Percentiles rank a stretch among this genome's conserved stretches.
Conservation (phyloP, 805 yeast species). For the Pachysolen tannophilus region DNA sequence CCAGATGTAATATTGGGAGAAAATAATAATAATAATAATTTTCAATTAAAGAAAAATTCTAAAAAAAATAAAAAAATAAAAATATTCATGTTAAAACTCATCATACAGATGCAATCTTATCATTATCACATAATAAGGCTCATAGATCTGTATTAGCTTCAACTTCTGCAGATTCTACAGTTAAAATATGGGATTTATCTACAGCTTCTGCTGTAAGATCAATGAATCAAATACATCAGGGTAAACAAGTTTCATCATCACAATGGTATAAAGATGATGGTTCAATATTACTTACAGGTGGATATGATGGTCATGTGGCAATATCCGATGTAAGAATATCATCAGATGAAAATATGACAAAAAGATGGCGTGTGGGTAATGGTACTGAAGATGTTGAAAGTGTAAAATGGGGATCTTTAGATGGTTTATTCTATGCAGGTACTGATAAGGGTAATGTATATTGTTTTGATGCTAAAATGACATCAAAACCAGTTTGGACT, state of each 20-base stretch:
- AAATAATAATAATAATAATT: constrained; percentile 34
- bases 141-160: constrained; percentile 87
- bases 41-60: constrained; percentile 38
- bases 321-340: constrained; percentile 80
- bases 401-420: constrained; percentile 60
- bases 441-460: constrained; percentile 87
- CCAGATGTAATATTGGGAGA: constrained; percentile 93
- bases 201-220: constrained; percentile 73
- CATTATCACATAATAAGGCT: constrained; percentile 71
- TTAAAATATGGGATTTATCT: constrained; percentile 90
- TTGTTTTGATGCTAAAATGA: constrained; percentile 76
- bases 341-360: constrained; percentile 50
- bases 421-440: constrained; percentile 64
- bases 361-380: constrained; percentile 49
- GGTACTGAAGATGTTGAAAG: constrained; percentile 77
- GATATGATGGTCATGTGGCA: constrained; percentile 80
- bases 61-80: constrained; percentile 40
- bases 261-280: constrained; percentile 75
- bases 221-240: constrained; percentile 59
- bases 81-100: constrained; percentile 55
- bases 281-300: constrained; percentile 76
- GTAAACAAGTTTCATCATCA: constrained; percentile 75
- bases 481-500: constrained; percentile 77
- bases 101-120: constrained; percentile 91
- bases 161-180: constrained; percentile 91